Percentiles rank a stretch among this genome's conserved stretches.
Conservation (phyloP, 169 alveolate species). For the Blepharisma undulans region DNA sequence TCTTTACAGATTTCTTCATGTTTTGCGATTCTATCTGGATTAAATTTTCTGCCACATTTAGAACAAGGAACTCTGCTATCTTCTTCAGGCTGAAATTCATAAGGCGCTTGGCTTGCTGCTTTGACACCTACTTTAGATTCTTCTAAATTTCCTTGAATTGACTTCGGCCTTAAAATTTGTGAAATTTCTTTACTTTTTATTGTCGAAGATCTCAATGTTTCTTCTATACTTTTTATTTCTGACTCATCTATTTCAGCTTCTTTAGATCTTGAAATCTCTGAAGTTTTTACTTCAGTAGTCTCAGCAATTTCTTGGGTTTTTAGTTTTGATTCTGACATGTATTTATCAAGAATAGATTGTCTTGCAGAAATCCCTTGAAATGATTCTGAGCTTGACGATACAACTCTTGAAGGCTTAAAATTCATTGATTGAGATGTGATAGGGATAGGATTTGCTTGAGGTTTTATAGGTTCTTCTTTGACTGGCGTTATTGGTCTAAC, state of each 20-base stretch:
- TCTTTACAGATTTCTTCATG: slow-evolving; percentile 24
- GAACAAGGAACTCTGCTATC: slow-evolving; percentile 27
- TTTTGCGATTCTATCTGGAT: slow-evolving; percentile 37
- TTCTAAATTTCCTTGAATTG: background rate
- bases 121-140: background rate
- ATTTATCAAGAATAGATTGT: background rate
- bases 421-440: background rate
- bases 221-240: background rate
- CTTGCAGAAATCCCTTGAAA: background rate
- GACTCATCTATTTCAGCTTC: background rate
- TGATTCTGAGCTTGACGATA: background rate
- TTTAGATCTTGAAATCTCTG: background rate
- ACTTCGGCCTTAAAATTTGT: background rate
- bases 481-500: background rate
- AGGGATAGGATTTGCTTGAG: background rate
- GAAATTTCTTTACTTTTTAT: background rate
- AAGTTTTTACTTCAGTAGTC: background rate
- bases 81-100: background rate
- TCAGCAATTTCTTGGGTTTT: background rate
- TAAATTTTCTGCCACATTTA: slow-evolving; percentile 61
- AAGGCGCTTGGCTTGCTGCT: background rate
- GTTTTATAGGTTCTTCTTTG: background rate
- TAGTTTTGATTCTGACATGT: background rate
- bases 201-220: background rate
- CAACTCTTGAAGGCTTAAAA: background rate